Base-by-base conservation (phyloP, 768 basidiomycete genomes). In the Russula compacta region DNA sequence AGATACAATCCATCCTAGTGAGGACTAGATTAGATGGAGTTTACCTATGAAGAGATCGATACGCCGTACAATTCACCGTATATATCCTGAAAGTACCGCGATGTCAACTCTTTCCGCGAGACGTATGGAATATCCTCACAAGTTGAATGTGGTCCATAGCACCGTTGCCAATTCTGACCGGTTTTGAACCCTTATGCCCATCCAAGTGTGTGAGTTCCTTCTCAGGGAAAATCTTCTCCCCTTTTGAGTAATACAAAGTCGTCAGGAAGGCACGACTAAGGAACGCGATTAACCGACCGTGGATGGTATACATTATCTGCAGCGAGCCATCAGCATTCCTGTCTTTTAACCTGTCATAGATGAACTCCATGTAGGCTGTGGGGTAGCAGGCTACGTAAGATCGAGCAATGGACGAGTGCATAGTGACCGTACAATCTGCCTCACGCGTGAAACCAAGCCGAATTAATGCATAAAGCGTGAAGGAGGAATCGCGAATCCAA, bases 251-350 rank as follows among this genome's bases (percentile, higher is more conserved):
- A 40, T 40, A 60, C 15, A 40, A 44, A 12, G n/a, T 15, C 6
- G 24, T 55, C 35, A 40, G 6, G 39, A 38, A 33, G 11, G 36
- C 53, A 33, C 36, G 17, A 49, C 12, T 46, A 38, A 36, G n/a
- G 6, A 44, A 43, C 19, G n/a, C 29, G 0, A 17, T 17, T 14
- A 48, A 40, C 69, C 64, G 68, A 81, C 93, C 93, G 59, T 95
- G 92, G 58, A 97, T 98, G 35, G 92, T 95, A 70, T 95, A 86
- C 94, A 98, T 93, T 68, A 95, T 98, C 71, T 98, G 93, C 24
- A 98, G 73, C 46, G 90, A 91, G 2, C 94, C 95, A 69, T 98
- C 93, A 1, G 85, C 80, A 69, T 95, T 94, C 76, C 86, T 87
- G 69, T 92, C 74, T 67, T 86, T 79, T 68, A 97, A 71, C 53